Conservation (phyloP, 805 yeast species). For the Candida vartiovaarae region DNA sequence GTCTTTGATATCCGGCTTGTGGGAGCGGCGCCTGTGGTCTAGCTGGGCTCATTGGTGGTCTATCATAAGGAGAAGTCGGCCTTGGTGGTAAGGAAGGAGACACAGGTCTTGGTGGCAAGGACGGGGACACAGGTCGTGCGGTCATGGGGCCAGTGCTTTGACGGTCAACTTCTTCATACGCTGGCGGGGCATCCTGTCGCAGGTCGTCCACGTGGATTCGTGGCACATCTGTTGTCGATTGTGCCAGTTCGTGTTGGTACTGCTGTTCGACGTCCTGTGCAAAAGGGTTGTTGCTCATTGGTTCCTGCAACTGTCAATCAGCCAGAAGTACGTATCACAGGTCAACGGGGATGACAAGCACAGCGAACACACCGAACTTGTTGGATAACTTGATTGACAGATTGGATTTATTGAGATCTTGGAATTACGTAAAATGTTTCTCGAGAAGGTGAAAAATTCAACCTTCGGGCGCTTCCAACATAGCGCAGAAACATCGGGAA, state of each 20-base stretch:
- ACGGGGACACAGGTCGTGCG: too few relatives aligned
- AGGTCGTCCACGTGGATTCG: neutral
- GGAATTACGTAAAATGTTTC: too few relatives aligned
- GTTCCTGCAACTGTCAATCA: neutral
- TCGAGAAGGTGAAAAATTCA: too few relatives aligned
- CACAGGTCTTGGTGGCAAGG: neutral
- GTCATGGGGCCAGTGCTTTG: neutral
- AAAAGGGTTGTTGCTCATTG: slow-evolving; percentile 9
- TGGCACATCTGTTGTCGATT: neutral
- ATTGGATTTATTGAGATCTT: too few relatives aligned
- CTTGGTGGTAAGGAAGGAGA: neutral
- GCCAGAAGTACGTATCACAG: too few relatives aligned
- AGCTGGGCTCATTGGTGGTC: too few relatives aligned
- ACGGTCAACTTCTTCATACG: neutral
- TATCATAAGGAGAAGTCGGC: too few relatives aligned
- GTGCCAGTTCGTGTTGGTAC: slow-evolving; percentile 1
- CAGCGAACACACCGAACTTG: too few relatives aligned
- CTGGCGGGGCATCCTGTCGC: neutral
- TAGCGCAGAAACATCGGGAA: neutral
- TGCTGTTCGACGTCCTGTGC: slow-evolving; percentile 7
- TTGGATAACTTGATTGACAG: too few relatives aligned
- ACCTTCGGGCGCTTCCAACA: neutral
- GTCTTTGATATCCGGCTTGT: too few relatives aligned
- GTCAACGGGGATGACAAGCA: too few relatives aligned
- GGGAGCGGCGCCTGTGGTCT: too few relatives aligned